Conservation (phyloP, 345 rosid genomes). For the Eucalyptus lansdowneana region DNA sequence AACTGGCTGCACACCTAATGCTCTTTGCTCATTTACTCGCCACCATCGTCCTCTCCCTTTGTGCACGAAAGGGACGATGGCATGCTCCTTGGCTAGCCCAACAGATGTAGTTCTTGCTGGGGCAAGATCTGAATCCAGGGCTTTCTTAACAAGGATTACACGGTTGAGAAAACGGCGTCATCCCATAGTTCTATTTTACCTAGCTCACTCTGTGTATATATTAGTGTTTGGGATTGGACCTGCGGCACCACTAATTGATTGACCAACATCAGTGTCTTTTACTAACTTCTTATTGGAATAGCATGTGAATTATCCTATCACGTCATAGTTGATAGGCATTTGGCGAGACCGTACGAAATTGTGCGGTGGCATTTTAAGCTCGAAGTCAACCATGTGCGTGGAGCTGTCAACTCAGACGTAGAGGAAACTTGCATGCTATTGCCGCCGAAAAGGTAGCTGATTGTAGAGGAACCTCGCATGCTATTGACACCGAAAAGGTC, state of each 20-base stretch:
- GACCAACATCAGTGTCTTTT: background rate
- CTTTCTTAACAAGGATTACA: background rate
- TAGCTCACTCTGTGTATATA: background rate
- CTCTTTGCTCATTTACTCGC: background rate
- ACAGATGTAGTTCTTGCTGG: background rate
- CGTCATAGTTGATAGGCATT: background rate
- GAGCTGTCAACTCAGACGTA: background rate
- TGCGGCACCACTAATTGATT: background rate
- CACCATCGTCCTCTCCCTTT: background rate
- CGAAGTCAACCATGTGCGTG: background rate
- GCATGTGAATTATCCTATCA: background rate
- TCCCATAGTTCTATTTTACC: background rate
- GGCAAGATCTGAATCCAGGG: background rate
- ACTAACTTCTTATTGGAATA: background rate
- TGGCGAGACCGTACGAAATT: background rate
- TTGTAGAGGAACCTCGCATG: background rate
- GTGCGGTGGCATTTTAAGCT: background rate
- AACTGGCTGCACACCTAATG: background rate
- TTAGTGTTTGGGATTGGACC: background rate
- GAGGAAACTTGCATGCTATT: background rate
- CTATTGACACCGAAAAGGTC: background rate
- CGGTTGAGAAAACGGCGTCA: background rate
- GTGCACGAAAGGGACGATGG: background rate
- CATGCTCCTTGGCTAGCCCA: background rate
- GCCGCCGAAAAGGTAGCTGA: background rate